Evolutionary conservation across 371 early-diverging fungal genomes (phyloP).

Genomic region (Mortierella sp.): DNA sequence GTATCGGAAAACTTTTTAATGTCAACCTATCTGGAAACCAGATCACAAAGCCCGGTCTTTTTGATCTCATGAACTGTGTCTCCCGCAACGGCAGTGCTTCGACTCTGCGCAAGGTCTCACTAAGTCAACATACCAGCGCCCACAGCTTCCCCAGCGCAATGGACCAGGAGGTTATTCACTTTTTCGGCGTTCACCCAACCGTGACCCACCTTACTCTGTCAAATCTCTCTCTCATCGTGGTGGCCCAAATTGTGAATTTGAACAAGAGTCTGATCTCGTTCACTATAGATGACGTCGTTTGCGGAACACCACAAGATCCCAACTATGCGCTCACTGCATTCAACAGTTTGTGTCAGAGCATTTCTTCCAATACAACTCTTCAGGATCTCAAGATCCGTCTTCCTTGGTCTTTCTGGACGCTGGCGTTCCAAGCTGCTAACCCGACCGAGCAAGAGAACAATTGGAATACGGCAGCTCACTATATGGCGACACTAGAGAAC

Average conservation of each 20-base stretch:
- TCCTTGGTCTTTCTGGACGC: constrained; percentile 42
- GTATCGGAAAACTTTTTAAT: constrained; percentile 22
- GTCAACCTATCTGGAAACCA: constrained; percentile 37
- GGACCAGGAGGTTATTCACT: constrained; percentile 35
- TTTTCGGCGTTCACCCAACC: constrained; percentile 24
- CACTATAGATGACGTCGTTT: constrained; percentile 26
- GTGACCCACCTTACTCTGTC: constrained; percentile 40
- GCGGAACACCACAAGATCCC: constrained; percentile 21
- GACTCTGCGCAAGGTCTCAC: constrained; percentile 28
- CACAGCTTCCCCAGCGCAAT: constrained; percentile 22
- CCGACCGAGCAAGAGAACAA: constrained; percentile 20
- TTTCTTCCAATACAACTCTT: constrained; percentile 17
- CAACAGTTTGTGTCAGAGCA: constrained; percentile 35
- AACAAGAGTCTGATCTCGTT: constrained; percentile 37
- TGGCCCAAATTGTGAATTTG: constrained; percentile 33
- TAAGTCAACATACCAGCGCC: constrained; percentile 26
- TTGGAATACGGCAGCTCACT: constrained; percentile 33
- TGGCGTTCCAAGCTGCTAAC: constrained; percentile 26
- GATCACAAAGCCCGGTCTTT: constrained; percentile 40
- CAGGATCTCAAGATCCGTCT: constrained; percentile 40
- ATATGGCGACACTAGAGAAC: constrained; percentile 37
- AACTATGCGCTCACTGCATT: constrained; percentile 27
- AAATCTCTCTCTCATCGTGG: constrained; percentile 25
- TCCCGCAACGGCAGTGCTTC: constrained; percentile 10
- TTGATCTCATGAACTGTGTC: constrained; percentile 27